phyloP scores from a whole-genome alignment of 202 grass and related monocot genomes.

The Saccharum hybrid region DNA sequence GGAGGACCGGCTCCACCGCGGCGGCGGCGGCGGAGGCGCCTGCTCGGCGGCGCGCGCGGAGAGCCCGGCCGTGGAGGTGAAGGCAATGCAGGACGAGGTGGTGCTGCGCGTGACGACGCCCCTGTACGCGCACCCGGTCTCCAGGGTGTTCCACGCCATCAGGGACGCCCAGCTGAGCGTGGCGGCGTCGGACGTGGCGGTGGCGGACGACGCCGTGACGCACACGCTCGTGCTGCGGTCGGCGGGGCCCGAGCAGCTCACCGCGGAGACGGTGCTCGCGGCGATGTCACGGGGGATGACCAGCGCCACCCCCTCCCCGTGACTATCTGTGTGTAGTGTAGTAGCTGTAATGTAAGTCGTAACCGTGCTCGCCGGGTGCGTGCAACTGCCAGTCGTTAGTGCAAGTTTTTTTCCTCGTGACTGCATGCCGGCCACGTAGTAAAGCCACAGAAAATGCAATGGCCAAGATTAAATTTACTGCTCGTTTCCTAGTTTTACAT shows the following conservation, averaged over 20 bases:
- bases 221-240: constrained; percentile 79
- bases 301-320: constrained; percentile 52
- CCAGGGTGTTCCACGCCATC: constrained; percentile 60
- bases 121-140: constrained; percentile 61
- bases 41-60: constrained; percentile 3
- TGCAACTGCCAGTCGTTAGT: constrained; percentile 42
- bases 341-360: background rate
- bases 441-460: background rate
- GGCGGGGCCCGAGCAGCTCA: constrained; percentile 57
- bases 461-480: background rate
- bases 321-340: background rate
- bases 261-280: constrained; percentile 68
- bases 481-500: background rate
- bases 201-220: constrained; percentile 55
- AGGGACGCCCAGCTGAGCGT: constrained; percentile 55
- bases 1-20: constrained; percentile 53
- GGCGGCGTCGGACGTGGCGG: constrained; percentile 62
- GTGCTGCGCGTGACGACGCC: constrained; percentile 74
- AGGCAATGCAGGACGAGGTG: constrained; percentile 66
- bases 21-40: background rate
- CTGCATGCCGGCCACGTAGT: constrained; percentile 19
- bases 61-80: constrained; percentile 56
- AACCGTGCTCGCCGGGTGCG: background rate
- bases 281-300: constrained; percentile 64
- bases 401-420: constrained; percentile 18